Percentiles rank a stretch among this genome's conserved stretches.
phyloP scores from a whole-genome alignment of 768 basidiomycete species.

The Cantharellus anzutake region DNA sequence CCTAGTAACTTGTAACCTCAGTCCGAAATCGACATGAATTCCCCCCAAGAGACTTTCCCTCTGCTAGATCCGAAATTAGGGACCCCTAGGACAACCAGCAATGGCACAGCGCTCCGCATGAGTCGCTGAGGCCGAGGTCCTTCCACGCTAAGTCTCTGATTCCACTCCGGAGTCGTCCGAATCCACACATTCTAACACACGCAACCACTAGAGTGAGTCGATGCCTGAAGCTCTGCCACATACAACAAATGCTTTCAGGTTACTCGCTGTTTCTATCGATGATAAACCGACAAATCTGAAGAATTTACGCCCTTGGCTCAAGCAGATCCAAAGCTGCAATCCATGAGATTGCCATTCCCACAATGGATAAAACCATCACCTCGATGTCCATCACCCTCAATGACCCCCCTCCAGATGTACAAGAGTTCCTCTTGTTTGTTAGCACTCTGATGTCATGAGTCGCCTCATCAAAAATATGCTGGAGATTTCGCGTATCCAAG shows the following conservation, averaged over 20 bases:
- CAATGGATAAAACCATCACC: conserved; percentile 62
- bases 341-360: conserved; percentile 63
- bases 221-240: neutral
- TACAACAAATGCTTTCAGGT: conserved; percentile 55
- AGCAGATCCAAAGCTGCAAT: conserved; percentile 69
- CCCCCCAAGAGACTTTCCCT: too few species aligned
- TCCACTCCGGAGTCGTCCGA: too few species aligned
- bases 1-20: too few species aligned
- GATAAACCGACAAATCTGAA: conserved; percentile 74
- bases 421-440: conserved; percentile 63
- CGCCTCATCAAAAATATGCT: conserved; percentile 45
- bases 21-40: too few species aligned
- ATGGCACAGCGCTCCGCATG: too few species aligned
- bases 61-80: too few species aligned
- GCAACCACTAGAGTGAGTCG: neutral
- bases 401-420: conserved; percentile 36
- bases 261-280: conserved; percentile 66
- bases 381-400: conserved; percentile 31
- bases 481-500: conserved; percentile 65
- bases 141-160: too few species aligned
- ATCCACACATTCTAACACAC: too few species aligned
- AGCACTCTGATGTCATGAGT: conserved; percentile 52
- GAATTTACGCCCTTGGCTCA: conserved; percentile 62
- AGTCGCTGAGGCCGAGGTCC: too few species aligned
- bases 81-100: too few species aligned